These are phyloP conservation scores for Saccharomyces hybrid DNA, from an alignment of 1,139 yeast species.

Conservation along the genomic window DNA sequence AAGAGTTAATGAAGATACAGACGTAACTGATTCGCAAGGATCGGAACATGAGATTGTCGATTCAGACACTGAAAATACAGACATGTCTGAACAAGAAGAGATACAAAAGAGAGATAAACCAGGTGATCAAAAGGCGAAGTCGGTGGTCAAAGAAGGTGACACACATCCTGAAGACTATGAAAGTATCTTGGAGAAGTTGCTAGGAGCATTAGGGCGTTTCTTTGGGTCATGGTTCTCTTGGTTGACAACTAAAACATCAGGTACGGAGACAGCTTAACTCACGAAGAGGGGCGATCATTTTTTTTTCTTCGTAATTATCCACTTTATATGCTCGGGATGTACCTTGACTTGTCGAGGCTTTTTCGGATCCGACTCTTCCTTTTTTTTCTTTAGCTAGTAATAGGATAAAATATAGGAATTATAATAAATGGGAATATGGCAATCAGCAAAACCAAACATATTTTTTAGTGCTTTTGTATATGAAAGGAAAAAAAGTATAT, in stretches of 20 bases:
- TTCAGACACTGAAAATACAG: neutral
- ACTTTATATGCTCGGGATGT: neutral
- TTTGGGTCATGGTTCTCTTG: constrained; percentile 11
- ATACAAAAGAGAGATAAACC: neutral
- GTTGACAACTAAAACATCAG: constrained; percentile 5
- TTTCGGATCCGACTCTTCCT: neutral
- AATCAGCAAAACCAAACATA: neutral
- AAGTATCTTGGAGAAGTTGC: constrained; percentile 13
- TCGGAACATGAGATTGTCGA: neutral
- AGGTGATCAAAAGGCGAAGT: constrained; percentile 3
- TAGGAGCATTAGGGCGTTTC: constrained; percentile 8
- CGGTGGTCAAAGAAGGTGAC: constrained; percentile 5
- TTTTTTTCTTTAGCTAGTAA: neutral
- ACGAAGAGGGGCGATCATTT: neutral
- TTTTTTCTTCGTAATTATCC: neutral
- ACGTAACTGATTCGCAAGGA: constrained; percentile 1
- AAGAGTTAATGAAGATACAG: neutral
- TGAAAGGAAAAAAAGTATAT: neutral
- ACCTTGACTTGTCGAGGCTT: neutral
- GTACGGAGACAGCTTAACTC: constrained; percentile 1
- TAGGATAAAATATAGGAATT: neutral
- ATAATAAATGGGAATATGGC: neutral
- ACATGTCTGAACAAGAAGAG: neutral
- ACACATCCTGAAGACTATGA: constrained; percentile 13
- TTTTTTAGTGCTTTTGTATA: neutral